A percentile compares a stretch with the other conserved stretches of the same genome.
Evolutionary conservation across 768 basidiomycete species (phyloP).

Genomic region (Fomitopsis pulvina): DNA sequence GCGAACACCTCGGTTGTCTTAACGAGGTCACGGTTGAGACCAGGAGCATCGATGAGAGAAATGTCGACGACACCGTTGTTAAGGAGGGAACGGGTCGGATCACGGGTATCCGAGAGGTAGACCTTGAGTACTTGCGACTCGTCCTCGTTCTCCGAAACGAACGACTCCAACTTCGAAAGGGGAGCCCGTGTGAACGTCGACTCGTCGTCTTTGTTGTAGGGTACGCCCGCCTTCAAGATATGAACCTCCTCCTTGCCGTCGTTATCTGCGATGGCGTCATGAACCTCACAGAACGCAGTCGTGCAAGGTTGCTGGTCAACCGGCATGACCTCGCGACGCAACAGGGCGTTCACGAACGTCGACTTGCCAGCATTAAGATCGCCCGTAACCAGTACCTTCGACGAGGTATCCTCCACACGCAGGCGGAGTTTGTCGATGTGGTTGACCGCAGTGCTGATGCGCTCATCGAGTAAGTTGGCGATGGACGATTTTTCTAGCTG

Average conservation of each 20-base stretch:
- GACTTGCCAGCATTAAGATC: slow-evolving; percentile 99
- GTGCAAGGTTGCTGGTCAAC: slow-evolving; percentile 98
- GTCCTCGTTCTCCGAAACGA: slow-evolving; percentile 70
- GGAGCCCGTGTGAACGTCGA: slow-evolving; percentile 68
- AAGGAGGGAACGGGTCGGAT: slow-evolving; percentile 75
- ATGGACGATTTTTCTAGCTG: slow-evolving; percentile 92
- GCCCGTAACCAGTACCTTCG: slow-evolving; percentile 95
- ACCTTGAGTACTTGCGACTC: slow-evolving; percentile 76
- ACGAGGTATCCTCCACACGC: slow-evolving; percentile 86
- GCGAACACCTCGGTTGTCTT: slow-evolving; percentile 95
- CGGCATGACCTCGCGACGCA: slow-evolving; percentile 89
- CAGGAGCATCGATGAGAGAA: slow-evolving; percentile 96
- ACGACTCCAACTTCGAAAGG: slow-evolving; percentile 67
- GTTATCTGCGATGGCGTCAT: slow-evolving; percentile 74
- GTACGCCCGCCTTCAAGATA: slow-evolving; percentile 57
- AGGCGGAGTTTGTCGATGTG: slow-evolving; percentile 83
- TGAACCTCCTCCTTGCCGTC: slow-evolving; percentile 80
- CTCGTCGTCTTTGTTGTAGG: slow-evolving; percentile 66
- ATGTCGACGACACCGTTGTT: slow-evolving; percentile 97
- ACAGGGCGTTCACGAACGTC: slow-evolving; percentile 93
- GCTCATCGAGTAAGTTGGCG: slow-evolving; percentile 84
- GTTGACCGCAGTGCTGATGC: slow-evolving; percentile 62
- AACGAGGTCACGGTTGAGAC: slow-evolving; percentile 90
- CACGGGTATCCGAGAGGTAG: slow-evolving; percentile 79
- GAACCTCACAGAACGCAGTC: slow-evolving; percentile 94